Evolutionary conservation across 768 basidiomycete genomes (phyloP), one percentile per base, ranked within the genome.

Genomic region (Tubosaeta sp.): DNA sequence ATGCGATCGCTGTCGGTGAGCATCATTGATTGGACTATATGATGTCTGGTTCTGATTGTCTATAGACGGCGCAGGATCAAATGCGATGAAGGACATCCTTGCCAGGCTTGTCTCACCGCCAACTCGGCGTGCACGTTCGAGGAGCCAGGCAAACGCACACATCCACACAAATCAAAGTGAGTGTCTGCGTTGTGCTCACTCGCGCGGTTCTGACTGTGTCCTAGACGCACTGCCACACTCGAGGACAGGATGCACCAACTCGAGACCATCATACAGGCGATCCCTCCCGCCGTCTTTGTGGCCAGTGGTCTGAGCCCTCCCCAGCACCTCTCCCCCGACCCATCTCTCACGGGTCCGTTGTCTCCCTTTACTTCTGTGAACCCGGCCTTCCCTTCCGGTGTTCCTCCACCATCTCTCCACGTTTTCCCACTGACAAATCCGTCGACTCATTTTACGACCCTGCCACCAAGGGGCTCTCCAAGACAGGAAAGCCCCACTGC

Each of bases 1-100:
- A 52, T 92, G 90, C 75, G 90, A 92, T 78, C 87, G 90, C 53
- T 92, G 90, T 75, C 82, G 90, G 88, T 91, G 73, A 77, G 86
- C 58, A 27, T 34, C 59, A 30, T 29, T 21, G 12, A 11, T 52
- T 40, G 35, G 14, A n/a, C 45, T n/a, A 9, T 25, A 6, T 3
- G 10, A 19, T 10, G 2, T 21, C 1, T 36, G 30, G 9, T 46
- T 21, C 38, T 49, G n/a, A 52, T 16, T 14, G 16, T 21, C 34
- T 42, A 6, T 58, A 91, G 89, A 18, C 86, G 89, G 48, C 76
- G 90, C 60, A 74, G 90, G 61, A 92, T 92, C 65, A 89, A 88
- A 60, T 92, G 90, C 63, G 90, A 92, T 59, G 90, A 92, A 65
- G 90, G 90, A 0, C 88, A 90, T 62, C 90, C 90, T 30, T 92